phyloP scores from a whole-genome alignment of 192 early-diverging fungal genomes.

The Mortierella alpina region DNA sequence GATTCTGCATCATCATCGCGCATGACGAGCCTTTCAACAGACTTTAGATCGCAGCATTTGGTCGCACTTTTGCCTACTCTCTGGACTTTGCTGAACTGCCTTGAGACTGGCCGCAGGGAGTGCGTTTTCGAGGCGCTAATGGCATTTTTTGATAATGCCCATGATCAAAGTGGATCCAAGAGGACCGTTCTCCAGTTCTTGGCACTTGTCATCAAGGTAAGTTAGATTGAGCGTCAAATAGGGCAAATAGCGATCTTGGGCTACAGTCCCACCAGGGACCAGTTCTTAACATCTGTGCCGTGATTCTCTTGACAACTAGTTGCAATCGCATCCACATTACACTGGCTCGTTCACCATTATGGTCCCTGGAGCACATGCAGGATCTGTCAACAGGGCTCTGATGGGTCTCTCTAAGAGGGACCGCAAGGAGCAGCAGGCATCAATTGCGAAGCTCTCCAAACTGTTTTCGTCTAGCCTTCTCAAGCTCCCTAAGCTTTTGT shows the following conservation, averaged over 20 bases:
- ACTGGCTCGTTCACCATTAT: constrained; percentile 48
- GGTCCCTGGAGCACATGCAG: constrained; percentile 39
- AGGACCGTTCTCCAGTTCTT: constrained; percentile 41
- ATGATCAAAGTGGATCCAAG: constrained; percentile 34
- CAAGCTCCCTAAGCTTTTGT: constrained; percentile 62
- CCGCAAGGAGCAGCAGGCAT: constrained; percentile 30
- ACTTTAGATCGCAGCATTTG: constrained; percentile 60
- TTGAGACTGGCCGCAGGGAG: constrained; percentile 39
- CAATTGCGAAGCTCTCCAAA: constrained; percentile 29
- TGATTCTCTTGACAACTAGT: not conserved
- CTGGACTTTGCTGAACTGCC: constrained; percentile 63
- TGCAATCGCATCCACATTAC: constrained; percentile 56
- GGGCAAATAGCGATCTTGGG: too few species aligned
- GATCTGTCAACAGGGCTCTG: not conserved
- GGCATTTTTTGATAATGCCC: constrained; percentile 16
- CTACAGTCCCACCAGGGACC: too few species aligned
- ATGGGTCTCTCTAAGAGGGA: constrained; percentile 23
- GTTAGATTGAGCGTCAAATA: not conserved
- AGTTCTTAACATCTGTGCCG: too few species aligned
- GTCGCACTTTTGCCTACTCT: constrained; percentile 59
- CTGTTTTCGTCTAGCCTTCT: constrained; percentile 50
- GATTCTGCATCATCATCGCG: not conserved
- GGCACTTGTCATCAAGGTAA: constrained; percentile 39
- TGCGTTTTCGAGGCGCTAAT: constrained; percentile 53
- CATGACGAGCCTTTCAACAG: constrained; percentile 53